Base-by-base conservation (phyloP, 139 green algal species). In the Gonium pectorale region DNA sequence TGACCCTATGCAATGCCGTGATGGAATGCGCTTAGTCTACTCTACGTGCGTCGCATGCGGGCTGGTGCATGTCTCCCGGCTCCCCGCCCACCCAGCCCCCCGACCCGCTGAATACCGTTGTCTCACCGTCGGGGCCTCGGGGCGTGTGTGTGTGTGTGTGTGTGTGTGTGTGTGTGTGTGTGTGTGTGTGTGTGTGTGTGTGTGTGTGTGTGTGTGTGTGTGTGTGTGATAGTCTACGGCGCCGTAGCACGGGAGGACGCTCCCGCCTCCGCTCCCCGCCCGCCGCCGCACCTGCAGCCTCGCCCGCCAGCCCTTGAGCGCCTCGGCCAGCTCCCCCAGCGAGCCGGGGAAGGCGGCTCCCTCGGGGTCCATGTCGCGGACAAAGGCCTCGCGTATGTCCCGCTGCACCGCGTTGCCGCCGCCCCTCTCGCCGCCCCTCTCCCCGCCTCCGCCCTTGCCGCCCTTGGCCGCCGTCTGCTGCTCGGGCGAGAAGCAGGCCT, bases 341-440 rank as follows among this genome's bases (percentile, higher is more conserved):
- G 94, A 97, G 6, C 67, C 80, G 11, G 97, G 97, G 84, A 98
- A 98, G 46, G 43, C 71, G 13, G 86, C 74, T 0, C 86, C 67
- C 27, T 95, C 93, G 19, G 97, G 97, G 87, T 97, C 92, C 49
- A 99, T 91, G 86, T 99, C 97, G 9, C 83, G 71, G 54, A 98
- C 91, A 86, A 99, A 99, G 40, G 92, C 85, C 80, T 96, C 91
- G 52, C 96, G 95, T 77, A 93, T 52, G 63, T 89, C 71, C 33
- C 52, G 67, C 75, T 82, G 59, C 27, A 72, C 59, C 17, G 37
- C 41, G 56, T 56, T 44, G 59, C 79, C 38, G 69, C 15, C 33
- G 67, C 21, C 3, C 26, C 54, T 22, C 67, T 8, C 33, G 43
- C 26, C 35, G 54, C 73, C 33, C n/a, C 54, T 3, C 54, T 5